Base-by-base conservation (phyloP, 1,284 basidiomycete genomes). In the Apiotrichum veenhuisii region DNA sequence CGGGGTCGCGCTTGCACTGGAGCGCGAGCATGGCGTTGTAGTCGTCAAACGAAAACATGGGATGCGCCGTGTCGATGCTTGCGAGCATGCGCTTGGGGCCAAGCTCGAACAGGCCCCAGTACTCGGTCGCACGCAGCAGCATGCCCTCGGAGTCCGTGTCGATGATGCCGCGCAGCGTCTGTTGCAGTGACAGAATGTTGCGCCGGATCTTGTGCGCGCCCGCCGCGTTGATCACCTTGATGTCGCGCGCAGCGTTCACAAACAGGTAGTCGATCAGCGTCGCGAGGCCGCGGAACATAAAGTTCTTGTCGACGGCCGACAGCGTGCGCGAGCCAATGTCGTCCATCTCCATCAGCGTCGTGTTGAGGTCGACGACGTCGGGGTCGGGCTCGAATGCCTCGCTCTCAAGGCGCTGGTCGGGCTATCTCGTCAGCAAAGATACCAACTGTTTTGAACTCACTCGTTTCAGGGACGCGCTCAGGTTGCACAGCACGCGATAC, bases 131-230 rank as follows among this genome's bases (percentile, higher is more conserved):
- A 22, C 84, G 82, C 52, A 87, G 84, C 59, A 98, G 87, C 59
- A 88, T 84, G 7, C 85, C 83, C 55, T 85, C 82, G 17, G 53
- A 82, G 80, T 47, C 79, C 55, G 51, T 69, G 67, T 43, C 27
- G 30, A 84, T 82, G 52, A 94, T 83, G 11, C 87, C 86, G 70
- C 91, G 91, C 64, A 97, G 82, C 66, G 90, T 89, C 73, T 98
- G 95, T 72, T 96, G 93, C 25, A 98, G 81, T 15, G 94, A 89
- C 25, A 93, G 80, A 45, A 97, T 88, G 75, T 97, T 96, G 43
- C 93, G 85, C 66, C 86, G 78, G 72, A 98, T 88, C 78, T 97
- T 97, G 68, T 86, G 85, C 61, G 93, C 84, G 0, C 95, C 95
- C 54, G 86, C 83, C 0, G 79, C 72, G 65, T 93, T 98, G 15